Evolutionary conservation across 257 asterid species (phyloP), one percentile per base, ranked within the genome.

Genomic region (Solanum boliviense): DNA sequence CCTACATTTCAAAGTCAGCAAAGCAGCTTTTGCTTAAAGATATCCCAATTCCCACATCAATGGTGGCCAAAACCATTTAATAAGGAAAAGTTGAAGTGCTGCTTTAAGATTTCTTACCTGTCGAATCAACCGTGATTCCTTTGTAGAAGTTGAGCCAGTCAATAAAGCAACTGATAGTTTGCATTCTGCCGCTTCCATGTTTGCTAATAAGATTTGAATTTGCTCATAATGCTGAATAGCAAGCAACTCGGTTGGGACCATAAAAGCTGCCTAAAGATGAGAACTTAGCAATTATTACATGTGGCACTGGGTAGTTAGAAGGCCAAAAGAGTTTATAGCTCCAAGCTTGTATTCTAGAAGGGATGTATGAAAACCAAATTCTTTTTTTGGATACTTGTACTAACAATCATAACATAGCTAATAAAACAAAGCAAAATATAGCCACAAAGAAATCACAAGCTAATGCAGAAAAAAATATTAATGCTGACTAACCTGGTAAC

Each of bases 231-330:
- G 99, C 92, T 97, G 99, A 89, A 92, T 88, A 86, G 98, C 99
- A 88, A 95, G 98, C 91, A 97, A 95, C 91, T 97, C 99, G 7
- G 98, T 97, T 84, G 99, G 99, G 89, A 95, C 99, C 99, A 97
- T 97, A 90, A 97, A 93, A 90, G 99, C 99, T 88, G 99, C 99
- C 99, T 97, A 92, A 62, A 90, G 87, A 84, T 89, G 84, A 78
- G 70, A 74, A 32, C 70, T 46, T 81, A 48, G 85, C 70, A 29
- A 29, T 44, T 81, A 85, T 29, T 44, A 39, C 65, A 85, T 35
- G 60, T 38, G 68, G 81, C 81, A 85, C 81, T 9, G 39, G 82
- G 41, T 38, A 68, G 21, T n/a, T 39, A 67, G 87, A 85, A 46
- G 67, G 41, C 31, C 3, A 41, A 29, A 46, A 81, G 70, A 81